Base-by-base conservation (phyloP, 1,284 basidiomycete species). In the Paramarasmius palmivorus region DNA sequence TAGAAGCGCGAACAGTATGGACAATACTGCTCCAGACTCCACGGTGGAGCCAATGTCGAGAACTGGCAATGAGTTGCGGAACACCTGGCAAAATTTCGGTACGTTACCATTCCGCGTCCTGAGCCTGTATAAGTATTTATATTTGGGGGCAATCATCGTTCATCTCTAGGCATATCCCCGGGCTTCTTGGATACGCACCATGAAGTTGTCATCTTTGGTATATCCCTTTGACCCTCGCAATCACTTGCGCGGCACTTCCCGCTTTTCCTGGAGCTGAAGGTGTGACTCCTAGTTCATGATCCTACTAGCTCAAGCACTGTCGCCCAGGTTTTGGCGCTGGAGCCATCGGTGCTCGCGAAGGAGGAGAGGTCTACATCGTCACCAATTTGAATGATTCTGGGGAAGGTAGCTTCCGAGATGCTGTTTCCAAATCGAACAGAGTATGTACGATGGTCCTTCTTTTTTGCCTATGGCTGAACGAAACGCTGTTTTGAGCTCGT, bases 301-400 rank as follows among this genome's bases (percentile, higher is more conserved):
- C 1, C 26, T 8, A 38, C 7, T 19, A 25, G 34, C 9, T 35
- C 22, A 22, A 23, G n/a, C 23, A 29, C 32, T 9, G 6, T 15
- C 9, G 22, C 8, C 3, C 32, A 70, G 68, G 69, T n/a, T 70
- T 69, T 54, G 68, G 69, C 29, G 69, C 68, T 19, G 68, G 67
- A 52, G 52, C 69, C 15, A 66, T 61, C n/a, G 68, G 70, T 29
- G 69, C 67, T 8, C 61, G 68, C 29, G 29, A 32, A 52, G 68
- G 68, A 22, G 70, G 69, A 10, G 65, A 58, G 26, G 68, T 72
- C 37, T 70, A 71, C 48, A 56, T 71, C 26, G 70, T 71, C 8
- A 69, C 67, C 32, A 70, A 70, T 44, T 61, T 71, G 32, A 71
- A 70, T 49, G 67, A 70, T 49, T 62, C 64, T 44, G 68, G 68